Conservation (phyloP, 305 asterid genomes). For the Fraxinus latifolia region DNA sequence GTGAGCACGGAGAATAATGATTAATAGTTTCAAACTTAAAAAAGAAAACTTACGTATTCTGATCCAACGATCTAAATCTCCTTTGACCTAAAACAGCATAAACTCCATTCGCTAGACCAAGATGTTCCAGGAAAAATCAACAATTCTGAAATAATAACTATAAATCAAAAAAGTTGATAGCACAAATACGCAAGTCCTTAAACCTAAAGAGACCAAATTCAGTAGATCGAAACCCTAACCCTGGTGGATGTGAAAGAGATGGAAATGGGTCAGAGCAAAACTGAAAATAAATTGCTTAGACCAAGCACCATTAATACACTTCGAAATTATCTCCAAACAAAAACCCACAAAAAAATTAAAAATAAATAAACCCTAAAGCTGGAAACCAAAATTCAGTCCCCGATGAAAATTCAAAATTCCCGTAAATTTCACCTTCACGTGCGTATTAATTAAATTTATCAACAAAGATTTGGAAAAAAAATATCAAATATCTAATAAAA, state of each 20-base stretch:
- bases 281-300: constrained; percentile 13
- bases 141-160: constrained; percentile 10
- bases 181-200: neutral
- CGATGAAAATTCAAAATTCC: neutral
- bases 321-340: neutral
- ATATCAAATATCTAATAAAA: neutral
- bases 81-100: neutral
- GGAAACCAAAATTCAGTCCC: neutral
- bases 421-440: neutral
- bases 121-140: neutral
- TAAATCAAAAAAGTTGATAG: neutral
- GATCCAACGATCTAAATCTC: neutral
- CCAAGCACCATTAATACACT: constrained; percentile 7
- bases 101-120: neutral
- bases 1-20: constrained; percentile 9
- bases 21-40: neutral
- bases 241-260: constrained; percentile 12
- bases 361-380: neutral
- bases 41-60: neutral
- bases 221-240: constrained; percentile 30
- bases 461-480: neutral
- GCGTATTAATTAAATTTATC: neutral
- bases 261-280: constrained; percentile 18
- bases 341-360: neutral
- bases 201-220: neutral